These are phyloP conservation scores for Vachellia pachyceras DNA, from an alignment of 306 rosid species.

Conservation along the genomic window DNA sequence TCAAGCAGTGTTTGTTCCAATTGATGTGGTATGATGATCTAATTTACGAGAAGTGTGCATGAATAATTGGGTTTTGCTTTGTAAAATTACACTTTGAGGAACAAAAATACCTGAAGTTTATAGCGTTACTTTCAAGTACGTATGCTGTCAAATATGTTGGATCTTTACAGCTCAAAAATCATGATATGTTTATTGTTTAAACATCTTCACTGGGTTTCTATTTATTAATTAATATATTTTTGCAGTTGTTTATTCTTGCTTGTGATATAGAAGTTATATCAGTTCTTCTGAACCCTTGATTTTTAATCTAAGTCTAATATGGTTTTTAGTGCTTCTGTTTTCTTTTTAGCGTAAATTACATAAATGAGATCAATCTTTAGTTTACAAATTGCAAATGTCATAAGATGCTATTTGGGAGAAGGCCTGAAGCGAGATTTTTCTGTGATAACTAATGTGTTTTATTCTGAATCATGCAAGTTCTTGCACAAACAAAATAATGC, in stretches of 20 bases:
- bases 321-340: conserved; percentile 9
- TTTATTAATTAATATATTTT: not conserved
- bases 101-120: not conserved
- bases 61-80: not conserved
- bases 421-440: conserved; percentile 27
- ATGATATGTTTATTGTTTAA: not conserved
- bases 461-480: conserved; percentile 13
- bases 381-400: conserved; percentile 6
- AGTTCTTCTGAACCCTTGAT: not conserved
- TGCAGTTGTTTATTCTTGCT: conserved; percentile 15
- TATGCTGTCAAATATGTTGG: conserved; percentile 13
- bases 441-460: not conserved
- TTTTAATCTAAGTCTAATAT: conserved; percentile 3
- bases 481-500: not conserved
- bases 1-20: conserved; percentile 95
- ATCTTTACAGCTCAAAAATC: conserved; percentile 20
- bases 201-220: conserved; percentile 17
- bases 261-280: conserved; percentile 9
- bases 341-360: not conserved
- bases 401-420: conserved; percentile 15
- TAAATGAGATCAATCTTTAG: conserved; percentile 7
- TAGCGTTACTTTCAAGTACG: conserved; percentile 31
- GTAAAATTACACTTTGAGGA: not conserved
- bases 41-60: conserved; percentile 27
- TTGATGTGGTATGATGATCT: conserved; percentile 82